A percentile compares a stretch with the other conserved stretches of the same genome.
These are phyloP conservation scores for Pleurotus salmoneostramineus DNA, from an alignment of 768 basidiomycete genomes.

Conservation along the genomic window DNA sequence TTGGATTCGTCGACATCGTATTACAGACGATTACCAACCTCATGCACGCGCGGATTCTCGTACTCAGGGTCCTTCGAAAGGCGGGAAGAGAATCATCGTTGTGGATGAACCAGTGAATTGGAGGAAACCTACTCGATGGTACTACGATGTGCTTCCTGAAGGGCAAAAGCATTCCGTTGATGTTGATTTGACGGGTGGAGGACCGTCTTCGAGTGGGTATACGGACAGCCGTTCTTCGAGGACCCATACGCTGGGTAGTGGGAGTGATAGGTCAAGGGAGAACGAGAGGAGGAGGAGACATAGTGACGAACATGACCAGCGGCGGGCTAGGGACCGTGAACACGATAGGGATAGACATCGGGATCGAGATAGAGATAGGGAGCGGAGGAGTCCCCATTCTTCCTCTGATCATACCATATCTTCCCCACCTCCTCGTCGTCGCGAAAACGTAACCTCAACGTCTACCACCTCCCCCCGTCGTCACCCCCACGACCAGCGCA, in stretches of 20 bases:
- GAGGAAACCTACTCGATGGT: background rate
- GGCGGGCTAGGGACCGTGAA: background rate
- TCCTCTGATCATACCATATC: background rate
- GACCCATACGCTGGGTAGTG: background rate
- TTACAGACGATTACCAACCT: slow-evolving; percentile 1
- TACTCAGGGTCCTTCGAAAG: background rate
- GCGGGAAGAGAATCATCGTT: background rate
- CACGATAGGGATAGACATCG: background rate
- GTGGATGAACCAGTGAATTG: background rate
- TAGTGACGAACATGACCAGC: background rate
- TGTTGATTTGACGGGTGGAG: background rate
- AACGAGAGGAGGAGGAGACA: background rate
- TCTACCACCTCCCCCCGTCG: background rate
- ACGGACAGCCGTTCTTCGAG: background rate
- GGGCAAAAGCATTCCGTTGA: background rate
- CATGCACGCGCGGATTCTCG: background rate
- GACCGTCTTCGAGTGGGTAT: background rate
- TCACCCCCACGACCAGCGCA: background rate
- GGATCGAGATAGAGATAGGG: background rate
- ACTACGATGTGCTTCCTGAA: background rate
- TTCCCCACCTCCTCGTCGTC: background rate
- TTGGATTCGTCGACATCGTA: background rate
- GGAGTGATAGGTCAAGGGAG: background rate
- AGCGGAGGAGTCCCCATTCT: background rate
- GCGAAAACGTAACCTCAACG: background rate